Conservation (phyloP, 805 yeast genomes). For the Ogataea methylovora region DNA sequence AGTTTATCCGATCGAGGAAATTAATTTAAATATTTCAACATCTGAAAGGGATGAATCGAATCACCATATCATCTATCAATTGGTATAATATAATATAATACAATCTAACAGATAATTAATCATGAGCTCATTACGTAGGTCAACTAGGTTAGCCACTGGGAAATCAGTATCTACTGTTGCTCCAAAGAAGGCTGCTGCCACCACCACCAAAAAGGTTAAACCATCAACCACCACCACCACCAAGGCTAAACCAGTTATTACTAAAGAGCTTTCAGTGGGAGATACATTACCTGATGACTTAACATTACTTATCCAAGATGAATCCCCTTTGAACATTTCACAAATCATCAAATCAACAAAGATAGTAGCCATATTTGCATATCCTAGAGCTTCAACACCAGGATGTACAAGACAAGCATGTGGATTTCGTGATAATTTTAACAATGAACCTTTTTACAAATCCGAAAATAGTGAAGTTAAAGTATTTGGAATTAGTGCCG, state of each 20-base stretch:
- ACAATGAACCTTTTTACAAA: constrained; percentile 24
- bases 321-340: constrained; percentile 14
- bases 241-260: background rate
- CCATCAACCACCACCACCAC: too few species aligned
- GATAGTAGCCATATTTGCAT: constrained; percentile 57
- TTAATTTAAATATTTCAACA: too few species aligned
- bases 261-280: constrained; percentile 7
- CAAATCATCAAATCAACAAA: constrained; percentile 23
- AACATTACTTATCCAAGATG: constrained; percentile 56
- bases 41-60: too few species aligned
- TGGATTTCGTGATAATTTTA: constrained; percentile 70
- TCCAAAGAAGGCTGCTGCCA: background rate
- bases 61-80: too few species aligned
- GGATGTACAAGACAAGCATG: constrained; percentile 95
- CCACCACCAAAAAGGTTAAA: too few species aligned
- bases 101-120: too few species aligned
- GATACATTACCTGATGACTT: constrained; percentile 31
- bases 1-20: too few species aligned
- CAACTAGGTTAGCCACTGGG: background rate
- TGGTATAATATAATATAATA: too few species aligned
- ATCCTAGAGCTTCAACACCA: constrained; percentile 90
- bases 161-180: background rate
- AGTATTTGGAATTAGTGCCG: constrained; percentile 80
- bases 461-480: constrained; percentile 36
- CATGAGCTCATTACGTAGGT: background rate